Percentiles rank a stretch among this genome's conserved stretches.
Conservation (phyloP, 352 stramenopile species). For the Phytopythium cucurbitacearum region DNA sequence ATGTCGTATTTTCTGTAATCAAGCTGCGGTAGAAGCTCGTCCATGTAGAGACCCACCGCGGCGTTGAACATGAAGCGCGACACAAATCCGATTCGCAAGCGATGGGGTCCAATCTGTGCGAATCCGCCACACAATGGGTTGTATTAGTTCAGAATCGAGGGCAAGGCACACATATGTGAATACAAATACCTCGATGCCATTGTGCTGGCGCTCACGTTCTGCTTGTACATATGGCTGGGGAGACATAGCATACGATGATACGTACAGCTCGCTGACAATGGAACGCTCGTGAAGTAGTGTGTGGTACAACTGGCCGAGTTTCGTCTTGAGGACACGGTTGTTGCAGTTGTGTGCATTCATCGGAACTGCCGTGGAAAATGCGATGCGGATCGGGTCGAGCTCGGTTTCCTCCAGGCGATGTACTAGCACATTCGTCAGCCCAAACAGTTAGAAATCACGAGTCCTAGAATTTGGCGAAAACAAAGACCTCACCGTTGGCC, state of each 20-base stretch:
- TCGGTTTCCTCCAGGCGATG: slow-evolving; percentile 24
- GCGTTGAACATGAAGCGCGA: slow-evolving; percentile 55
- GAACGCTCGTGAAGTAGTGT: slow-evolving; percentile 31
- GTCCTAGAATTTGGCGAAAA: background rate
- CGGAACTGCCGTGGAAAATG: slow-evolving; percentile 52
- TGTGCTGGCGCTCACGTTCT: background rate
- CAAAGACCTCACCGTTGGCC: slow-evolving; percentile 23
- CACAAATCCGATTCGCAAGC: slow-evolving; percentile 63
- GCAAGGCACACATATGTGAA: background rate
- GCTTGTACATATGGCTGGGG: background rate
- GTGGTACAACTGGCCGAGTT: slow-evolving; percentile 49
- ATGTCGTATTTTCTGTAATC: slow-evolving; percentile 61
- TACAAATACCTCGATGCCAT: background rate
- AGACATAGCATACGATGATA: slow-evolving; percentile 38
- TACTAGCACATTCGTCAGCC: slow-evolving; percentile 11
- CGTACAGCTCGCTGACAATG: slow-evolving; percentile 33
- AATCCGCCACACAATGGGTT: background rate
- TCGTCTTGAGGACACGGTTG: slow-evolving; percentile 55
- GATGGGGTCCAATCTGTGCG: slow-evolving; percentile 19
- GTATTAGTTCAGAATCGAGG: background rate
- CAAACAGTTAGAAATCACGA: background rate
- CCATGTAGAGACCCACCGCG: slow-evolving; percentile 51
- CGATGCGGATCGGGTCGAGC: slow-evolving; percentile 48
- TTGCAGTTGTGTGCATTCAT: slow-evolving; percentile 67
- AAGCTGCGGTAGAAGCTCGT: slow-evolving; percentile 54